Base-by-base conservation (phyloP, 139 green algal genomes). In the Chlamydomonas eustigma region DNA sequence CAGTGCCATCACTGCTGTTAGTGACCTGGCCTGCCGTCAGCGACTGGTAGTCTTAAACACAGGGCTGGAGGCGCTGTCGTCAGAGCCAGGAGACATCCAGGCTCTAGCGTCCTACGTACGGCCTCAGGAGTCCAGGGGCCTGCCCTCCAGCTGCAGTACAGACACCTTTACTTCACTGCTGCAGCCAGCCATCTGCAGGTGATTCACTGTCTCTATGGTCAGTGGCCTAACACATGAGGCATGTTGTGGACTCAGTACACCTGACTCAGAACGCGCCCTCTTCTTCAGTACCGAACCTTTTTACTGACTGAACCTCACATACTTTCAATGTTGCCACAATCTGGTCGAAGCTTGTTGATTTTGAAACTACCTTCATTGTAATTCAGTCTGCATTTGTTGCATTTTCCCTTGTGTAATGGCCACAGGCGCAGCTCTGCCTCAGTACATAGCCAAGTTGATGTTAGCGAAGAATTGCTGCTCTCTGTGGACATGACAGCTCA, bases 11-110 rank as follows among this genome's bases (percentile, higher is more conserved):
- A 52, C 70, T 0, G 50, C 64, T 6, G 38, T 84, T 3, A 24
- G 51, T 0, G 78, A 83, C 31, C 64, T 86, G 73, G 36, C 38
- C 50, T 52, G 63, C 73, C 75, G 71, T 30, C 79, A 88, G 64
- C 78, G 82, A 12, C 22, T 92, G 74, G 64, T 92, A 64, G 76
- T 92, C 25, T 52, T 78, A 32, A 70, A 72, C 50, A 38, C n/a
- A 28, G 32, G 39, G 44, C 37, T 39, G 64, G 35, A 31, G 2
- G 8, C 64, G 3, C 2, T 32, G 18, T 39, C 24, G 25, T 24
- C 28, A 2, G 34, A 32, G 39, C 33, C 82, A 32, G 73, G 81
- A 3, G 73, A 82, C 1, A 58, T 88, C 64, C 69, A 84, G 37
- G 73, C 73, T 31, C 67, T 77, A 38, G 33, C 80, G 5, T 50